Evolutionary conservation across 2,329 filamentous ascomycete species (phyloP), one percentile per base, ranked within the genome.

Genomic region (Paecilomyces sp.): DNA sequence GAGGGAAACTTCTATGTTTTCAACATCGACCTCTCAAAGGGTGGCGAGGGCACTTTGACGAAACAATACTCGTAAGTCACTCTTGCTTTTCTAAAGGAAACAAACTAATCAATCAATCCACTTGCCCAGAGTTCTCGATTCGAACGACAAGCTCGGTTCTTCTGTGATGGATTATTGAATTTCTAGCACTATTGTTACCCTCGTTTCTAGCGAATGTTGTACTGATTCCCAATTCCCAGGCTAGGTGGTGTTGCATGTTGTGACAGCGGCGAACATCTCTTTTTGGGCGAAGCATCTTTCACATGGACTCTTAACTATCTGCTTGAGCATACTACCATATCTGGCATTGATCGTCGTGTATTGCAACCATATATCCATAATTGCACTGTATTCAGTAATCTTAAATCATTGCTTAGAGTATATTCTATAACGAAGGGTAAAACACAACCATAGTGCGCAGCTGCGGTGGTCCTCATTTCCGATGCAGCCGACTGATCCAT

Each of bases 1-100:
- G 94, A 99, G 72, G 94, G 94, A 9, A 88, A 88, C 25, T 97
- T 97, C 70, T 96, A 94, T 67, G 89, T 97, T 31, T 99, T 93
- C 76, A 93, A 91, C 65, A 92, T 99, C 58, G 92, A 99, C 72
- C 85, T 99, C 80, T 92, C 96, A 67, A 90, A 90, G 62, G 94
- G 94, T 18, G 94, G 94, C 25, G 94, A 99, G 76, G 94, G 94
- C 0, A 90, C 89, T 55, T 77, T 99, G 66, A 87, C 92, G 57
- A 95, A 95, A 74, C 91, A 96, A 72, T 96, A 92, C 73, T 95
- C 91, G 91, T 96, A 80, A 82, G 92, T 83, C n/a, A 59, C 28
- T 30, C 57, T 58, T 30, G 22, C 13, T 25, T 11, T 53, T 12
- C 56, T 3, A 30, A 7, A 15, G 34, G 47, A 54, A 18, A 47